Evolutionary conservation across 768 basidiomycete species (phyloP).

Genomic region (Dioszegia aurantiaca): DNA sequence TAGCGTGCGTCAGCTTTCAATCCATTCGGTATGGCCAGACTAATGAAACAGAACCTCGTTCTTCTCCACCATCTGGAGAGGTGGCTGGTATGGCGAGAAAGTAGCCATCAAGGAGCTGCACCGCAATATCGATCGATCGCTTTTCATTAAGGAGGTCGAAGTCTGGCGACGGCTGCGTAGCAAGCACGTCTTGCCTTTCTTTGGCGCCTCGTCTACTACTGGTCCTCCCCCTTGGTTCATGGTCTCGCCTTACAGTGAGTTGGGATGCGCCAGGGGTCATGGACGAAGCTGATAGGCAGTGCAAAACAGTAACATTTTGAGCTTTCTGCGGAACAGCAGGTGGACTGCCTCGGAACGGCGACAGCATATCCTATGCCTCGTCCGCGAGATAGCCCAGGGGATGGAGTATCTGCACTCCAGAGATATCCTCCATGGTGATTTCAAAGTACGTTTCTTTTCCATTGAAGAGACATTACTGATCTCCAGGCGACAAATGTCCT

Average conservation of each 20-base stretch:
- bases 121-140: conserved; percentile 27
- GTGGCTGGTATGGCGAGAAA: conserved; percentile 64
- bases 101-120: conserved; percentile 57
- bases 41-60: background rate
- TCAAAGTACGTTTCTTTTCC: conserved; percentile 60
- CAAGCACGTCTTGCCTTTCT: conserved; percentile 68
- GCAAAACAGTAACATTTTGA: conserved; percentile 64
- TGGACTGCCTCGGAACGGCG: background rate
- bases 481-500: conserved; percentile 69
- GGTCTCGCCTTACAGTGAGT: conserved; percentile 65
- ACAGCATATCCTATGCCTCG: conserved; percentile 35
- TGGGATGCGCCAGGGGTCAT: no score
- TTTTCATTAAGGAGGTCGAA: conserved; percentile 68
- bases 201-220: conserved; percentile 70
- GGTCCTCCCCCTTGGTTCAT: conserved; percentile 74
- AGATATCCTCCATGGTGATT: conserved; percentile 72
- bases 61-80: conserved; percentile 75
- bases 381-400: conserved; percentile 72
- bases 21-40: background rate
- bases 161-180: conserved; percentile 72
- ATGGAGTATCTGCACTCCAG: conserved; percentile 74
- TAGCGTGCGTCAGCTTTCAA: conserved; percentile 52
- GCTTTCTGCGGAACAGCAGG: conserved; percentile 57
- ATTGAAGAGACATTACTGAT: background rate
- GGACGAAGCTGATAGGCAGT: conserved; percentile 32